Percentiles rank a stretch among this genome's conserved stretches.
Conservation (phyloP, 2,329 filamentous ascomycete genomes). For the Cercospora sp. region DNA sequence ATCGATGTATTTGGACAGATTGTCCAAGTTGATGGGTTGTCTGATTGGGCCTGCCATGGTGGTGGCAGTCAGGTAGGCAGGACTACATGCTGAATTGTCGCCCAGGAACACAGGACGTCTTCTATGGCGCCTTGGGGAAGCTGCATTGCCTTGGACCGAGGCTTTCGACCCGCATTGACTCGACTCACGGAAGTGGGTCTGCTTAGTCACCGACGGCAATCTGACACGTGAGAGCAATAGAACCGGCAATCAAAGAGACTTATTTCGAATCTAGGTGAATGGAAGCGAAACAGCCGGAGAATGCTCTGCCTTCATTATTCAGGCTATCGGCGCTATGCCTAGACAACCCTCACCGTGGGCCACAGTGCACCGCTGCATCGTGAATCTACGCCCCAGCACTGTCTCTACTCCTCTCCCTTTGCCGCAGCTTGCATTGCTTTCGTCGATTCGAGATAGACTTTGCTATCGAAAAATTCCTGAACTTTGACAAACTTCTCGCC, state of each 20-base stretch:
- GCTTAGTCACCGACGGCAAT: slow-evolving; percentile 1
- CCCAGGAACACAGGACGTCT: background rate
- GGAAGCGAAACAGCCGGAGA: background rate
- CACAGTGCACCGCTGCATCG: background rate
- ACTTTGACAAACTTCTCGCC: background rate
- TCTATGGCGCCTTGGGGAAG: slow-evolving; percentile 4
- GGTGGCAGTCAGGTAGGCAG: slow-evolving; percentile 1
- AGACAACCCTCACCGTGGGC: background rate
- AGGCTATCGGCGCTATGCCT: background rate
- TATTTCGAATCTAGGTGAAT: background rate
- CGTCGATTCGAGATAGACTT: background rate
- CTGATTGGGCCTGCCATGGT: slow-evolving; percentile 81
- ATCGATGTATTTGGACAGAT: slow-evolving; percentile 76
- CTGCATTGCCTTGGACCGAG: slow-evolving; percentile 11
- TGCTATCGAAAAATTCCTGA: background rate
- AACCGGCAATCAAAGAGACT: background rate
- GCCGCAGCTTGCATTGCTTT: background rate
- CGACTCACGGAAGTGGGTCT: background rate
- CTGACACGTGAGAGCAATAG: background rate
- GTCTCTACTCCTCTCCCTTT: background rate
- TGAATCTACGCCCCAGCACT: background rate
- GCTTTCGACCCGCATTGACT: slow-evolving; percentile 7
- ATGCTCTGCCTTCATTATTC: background rate
- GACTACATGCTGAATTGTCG: slow-evolving; percentile 3
- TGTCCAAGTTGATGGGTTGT: slow-evolving; percentile 82